A percentile compares a stretch with the other conserved stretches of the same genome.
Evolutionary conservation across 148 eudicot species (phyloP).

Genomic region (Rhododendron williamsianum): DNA sequence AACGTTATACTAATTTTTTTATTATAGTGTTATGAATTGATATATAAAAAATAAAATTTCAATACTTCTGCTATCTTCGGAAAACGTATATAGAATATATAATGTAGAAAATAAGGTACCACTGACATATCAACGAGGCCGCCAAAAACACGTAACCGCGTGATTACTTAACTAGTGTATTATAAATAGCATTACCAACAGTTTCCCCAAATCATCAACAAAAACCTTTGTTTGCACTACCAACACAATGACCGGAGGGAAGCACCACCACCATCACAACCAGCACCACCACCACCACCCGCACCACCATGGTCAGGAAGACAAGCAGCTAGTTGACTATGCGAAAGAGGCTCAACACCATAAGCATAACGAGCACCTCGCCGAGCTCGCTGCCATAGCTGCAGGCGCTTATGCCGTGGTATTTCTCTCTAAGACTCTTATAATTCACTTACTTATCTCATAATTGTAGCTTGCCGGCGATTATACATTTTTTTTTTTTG

Average conservation of each 20-base stretch:
- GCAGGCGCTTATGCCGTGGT: slow-evolving; percentile 52
- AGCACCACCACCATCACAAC: background rate
- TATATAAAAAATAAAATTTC: too few species aligned
- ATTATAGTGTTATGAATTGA: background rate
- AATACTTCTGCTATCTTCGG: too few species aligned
- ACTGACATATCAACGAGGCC: background rate
- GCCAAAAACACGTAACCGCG: background rate
- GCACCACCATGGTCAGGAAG: slow-evolving; percentile 7
- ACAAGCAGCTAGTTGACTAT: background rate
- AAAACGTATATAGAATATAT: background rate
- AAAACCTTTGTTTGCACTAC: too few species aligned
- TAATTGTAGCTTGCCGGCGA: background rate
- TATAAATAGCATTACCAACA: background rate
- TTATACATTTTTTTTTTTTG: too few species aligned
- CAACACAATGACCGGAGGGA: slow-evolving; percentile 5
- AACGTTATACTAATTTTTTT: background rate
- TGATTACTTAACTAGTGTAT: background rate
- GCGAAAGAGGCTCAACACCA: slow-evolving; percentile 41
- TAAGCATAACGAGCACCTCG: slow-evolving; percentile 24
- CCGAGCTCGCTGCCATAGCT: slow-evolving; percentile 29
- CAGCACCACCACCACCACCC: background rate
- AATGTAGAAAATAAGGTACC: too few species aligned
- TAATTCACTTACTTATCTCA: too few species aligned
- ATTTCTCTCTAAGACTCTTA: background rate
- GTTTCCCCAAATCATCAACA: background rate